Conservation (phyloP, 192 early-diverging fungal genomes). For the Coemansia sp. region DNA sequence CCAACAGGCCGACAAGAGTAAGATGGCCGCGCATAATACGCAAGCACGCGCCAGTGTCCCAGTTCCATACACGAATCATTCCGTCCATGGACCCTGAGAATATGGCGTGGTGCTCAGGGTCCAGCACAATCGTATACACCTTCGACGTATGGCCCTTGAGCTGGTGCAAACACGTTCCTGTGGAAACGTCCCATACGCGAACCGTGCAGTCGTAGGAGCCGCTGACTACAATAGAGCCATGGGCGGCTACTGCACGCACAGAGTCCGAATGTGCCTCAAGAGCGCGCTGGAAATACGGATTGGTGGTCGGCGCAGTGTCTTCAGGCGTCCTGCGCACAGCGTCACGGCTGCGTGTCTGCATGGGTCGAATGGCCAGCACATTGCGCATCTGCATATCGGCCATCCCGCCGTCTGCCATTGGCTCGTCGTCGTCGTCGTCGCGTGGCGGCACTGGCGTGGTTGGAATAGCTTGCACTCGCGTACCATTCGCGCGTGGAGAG, state of each 20-base stretch:
- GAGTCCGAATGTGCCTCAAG: conserved; percentile 86
- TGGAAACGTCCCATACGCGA: conserved; percentile 85
- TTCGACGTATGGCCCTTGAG: conserved; percentile 89
- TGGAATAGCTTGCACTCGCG: background rate
- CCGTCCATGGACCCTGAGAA: conserved; percentile 96
- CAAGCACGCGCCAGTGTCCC: conserved; percentile 75
- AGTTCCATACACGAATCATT: conserved; percentile 89
- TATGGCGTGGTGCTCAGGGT: conserved; percentile 75
- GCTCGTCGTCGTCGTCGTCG: background rate
- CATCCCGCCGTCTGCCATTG: conserved; percentile 23
- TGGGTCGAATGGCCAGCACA: background rate
- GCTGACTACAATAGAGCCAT: conserved; percentile 82
- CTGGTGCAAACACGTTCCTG: conserved; percentile 66
- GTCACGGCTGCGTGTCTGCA: background rate
- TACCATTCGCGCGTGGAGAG: conserved; percentile 20
- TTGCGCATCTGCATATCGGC: background rate
- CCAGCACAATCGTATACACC: conserved; percentile 94
- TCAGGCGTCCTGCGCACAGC: background rate
- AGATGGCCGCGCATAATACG: conserved; percentile 85
- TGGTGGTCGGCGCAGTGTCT: conserved; percentile 21
- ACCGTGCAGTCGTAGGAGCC: conserved; percentile 92
- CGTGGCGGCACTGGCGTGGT: conserved; percentile 13
- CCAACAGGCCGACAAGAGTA: conserved; percentile 91
- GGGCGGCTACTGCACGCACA: conserved; percentile 90
- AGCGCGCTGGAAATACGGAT: conserved; percentile 82